Evolutionary conservation across 352 stramenopile genomes (phyloP), one percentile per base, ranked within the genome.

Genomic region (Phytophthora citricola): DNA sequence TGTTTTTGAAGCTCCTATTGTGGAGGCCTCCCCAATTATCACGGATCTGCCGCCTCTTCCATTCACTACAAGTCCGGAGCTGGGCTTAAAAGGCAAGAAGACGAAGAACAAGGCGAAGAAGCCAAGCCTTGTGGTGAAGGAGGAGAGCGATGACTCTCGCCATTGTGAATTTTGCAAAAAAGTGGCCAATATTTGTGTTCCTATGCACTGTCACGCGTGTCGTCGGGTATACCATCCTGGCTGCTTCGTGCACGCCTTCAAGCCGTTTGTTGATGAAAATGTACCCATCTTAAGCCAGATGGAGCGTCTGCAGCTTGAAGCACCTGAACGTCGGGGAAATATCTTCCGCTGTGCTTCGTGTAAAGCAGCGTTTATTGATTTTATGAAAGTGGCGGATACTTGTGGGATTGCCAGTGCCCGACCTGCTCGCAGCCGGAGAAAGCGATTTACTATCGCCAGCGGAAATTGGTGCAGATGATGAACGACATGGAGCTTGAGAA

Each of bases 341-440:
- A 76, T 88, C 38, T 78, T 88, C 48, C 74, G 75, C 1, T 88
- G 79, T 58, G 45, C 39, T 12, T 76, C 79, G 22, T 88, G 79
- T 43, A 74, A 74, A 26, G 75, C 79, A n/a, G 66, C 64, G 2
- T 75, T 84, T 12, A 20, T 80, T 14, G 79, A 88, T 57, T 81
- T 26, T 75, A 75, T 26, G 71, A 70, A 22, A 73, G 57, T 38
- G 69, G 53, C 1, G 67, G 70, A 4, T 80, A 70, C 45, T 24
- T 75, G 6, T 79, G 70, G 66, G 60, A 78, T 8, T 85, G 79
- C 39, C 45, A 75, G 1, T 88, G 79, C 27, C 69, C 69, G 14
- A 83, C 74, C 6, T 88, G 79, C 51, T 12, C 15, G 1, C 50
- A 71, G 26, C 78, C 78, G 0, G 65, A 85, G 29, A 79, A 76